Conservation (phyloP, 2,329 filamentous ascomycete genomes). For the Pseudovirgaria hyperparasitica region DNA sequence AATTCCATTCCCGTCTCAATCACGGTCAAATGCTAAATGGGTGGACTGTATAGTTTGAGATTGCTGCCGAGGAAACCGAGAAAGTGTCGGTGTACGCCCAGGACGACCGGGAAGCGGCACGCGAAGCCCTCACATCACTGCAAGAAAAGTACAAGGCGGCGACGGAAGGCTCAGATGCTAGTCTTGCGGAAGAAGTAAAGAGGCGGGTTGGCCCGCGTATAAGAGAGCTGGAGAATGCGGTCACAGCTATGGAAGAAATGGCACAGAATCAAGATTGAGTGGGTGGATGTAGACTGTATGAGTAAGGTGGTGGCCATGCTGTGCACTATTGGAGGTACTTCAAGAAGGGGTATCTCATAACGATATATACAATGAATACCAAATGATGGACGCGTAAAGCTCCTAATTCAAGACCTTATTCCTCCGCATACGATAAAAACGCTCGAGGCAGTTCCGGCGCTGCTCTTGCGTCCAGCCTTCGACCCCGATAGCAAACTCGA, state of each 20-base stretch:
- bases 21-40: conserved; percentile 2
- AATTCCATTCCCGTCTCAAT: not conserved
- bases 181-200: conserved; percentile 37
- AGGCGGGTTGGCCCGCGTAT: conserved; percentile 38
- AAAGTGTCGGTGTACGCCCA: conserved; percentile 43
- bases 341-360: no score
- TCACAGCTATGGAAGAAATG: conserved; percentile 38
- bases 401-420: conserved; percentile 22
- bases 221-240: conserved; percentile 39
- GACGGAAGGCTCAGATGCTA: conserved; percentile 26
- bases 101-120: conserved; percentile 39
- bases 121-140: conserved; percentile 38
- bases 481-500: conserved; percentile 79
- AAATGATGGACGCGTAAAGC: no score
- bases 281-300: not conserved
- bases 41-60: conserved; percentile 33
- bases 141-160: conserved; percentile 33
- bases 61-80: conserved; percentile 38
- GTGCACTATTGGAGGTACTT: no score
- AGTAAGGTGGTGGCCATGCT: no score
- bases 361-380: no score
- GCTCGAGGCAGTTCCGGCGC: conserved; percentile 62
- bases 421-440: conserved; percentile 62
- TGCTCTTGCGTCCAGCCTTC: conserved; percentile 83
- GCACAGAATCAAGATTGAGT: conserved; percentile 34